phyloP scores from a whole-genome alignment of 306 rosid genomes.

The Mucuna pruriens region DNA sequence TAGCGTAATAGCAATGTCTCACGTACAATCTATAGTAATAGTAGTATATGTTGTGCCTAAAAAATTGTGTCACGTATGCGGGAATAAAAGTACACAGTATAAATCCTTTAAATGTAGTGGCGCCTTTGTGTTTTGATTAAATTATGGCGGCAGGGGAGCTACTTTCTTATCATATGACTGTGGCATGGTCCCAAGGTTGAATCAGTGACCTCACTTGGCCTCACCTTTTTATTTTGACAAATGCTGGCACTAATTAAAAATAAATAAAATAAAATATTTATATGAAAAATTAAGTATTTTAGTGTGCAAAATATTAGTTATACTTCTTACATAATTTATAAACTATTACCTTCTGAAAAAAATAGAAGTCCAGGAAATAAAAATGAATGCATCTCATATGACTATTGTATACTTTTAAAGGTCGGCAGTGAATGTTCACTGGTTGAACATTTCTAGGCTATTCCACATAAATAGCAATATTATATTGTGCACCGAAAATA shows the following conservation, averaged over 20 bases:
- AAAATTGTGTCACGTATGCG: neutral
- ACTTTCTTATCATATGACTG: neutral
- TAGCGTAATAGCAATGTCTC: neutral
- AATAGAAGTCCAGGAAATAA: neutral
- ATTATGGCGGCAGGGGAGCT: conserved; percentile 13
- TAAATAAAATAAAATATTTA: too few species aligned
- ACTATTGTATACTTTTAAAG: neutral
- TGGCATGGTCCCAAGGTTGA: conserved; percentile 12
- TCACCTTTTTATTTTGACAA: neutral
- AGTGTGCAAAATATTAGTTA: too few species aligned
- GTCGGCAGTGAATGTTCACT: conserved; percentile 26
- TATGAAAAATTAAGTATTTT: too few species aligned
- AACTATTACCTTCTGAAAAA: too few species aligned
- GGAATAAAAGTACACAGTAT: neutral
- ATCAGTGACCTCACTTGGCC: neutral
- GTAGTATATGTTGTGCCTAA: neutral
- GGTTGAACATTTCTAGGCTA: conserved; percentile 5
- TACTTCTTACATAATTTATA: too few species aligned
- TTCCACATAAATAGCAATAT: too few species aligned
- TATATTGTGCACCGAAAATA: too few species aligned
- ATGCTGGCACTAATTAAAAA: neutral
- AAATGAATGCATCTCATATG: neutral
- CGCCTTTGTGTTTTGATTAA: neutral
- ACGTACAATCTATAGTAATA: neutral
- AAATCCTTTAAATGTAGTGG: conserved; percentile 20